Percentiles rank a stretch among this genome's conserved stretches.
phyloP scores from a whole-genome alignment of 164 flowering plant genomes.

The Magnolia sinica region DNA sequence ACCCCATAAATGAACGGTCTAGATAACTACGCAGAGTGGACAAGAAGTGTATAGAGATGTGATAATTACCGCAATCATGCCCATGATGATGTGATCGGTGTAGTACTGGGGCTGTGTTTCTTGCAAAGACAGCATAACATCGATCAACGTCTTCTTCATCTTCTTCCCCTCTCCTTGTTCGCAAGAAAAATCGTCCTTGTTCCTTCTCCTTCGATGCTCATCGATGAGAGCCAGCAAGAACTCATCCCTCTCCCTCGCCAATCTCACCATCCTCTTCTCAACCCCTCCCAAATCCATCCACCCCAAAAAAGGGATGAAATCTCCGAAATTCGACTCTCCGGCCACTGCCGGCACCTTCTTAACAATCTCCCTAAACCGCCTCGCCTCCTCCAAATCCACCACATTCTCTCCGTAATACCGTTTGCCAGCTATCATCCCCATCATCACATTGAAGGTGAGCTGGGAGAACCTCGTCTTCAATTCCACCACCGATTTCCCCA shows the following conservation, averaged over 20 bases:
- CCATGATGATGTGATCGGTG: not conserved
- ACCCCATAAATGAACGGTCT: too few relatives aligned
- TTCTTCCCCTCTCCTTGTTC: not conserved
- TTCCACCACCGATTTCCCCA: not conserved
- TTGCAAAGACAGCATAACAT: not conserved
- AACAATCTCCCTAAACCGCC: slow-evolving; percentile 7
- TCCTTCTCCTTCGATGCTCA: slow-evolving; percentile 6
- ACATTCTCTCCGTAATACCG: slow-evolving; percentile 27
- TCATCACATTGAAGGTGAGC: slow-evolving; percentile 30
- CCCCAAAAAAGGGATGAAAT: slow-evolving; percentile 11
- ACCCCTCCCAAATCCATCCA: slow-evolving; percentile 17
- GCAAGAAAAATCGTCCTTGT: not conserved
- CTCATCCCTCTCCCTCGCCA: slow-evolving; percentile 9
- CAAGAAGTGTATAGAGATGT: too few relatives aligned
- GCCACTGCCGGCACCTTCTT: slow-evolving; percentile 2
- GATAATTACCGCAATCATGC: not conserved
- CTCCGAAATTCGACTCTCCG: slow-evolving; percentile 9
- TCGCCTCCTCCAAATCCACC: slow-evolving; percentile 7
- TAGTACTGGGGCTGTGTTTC: not conserved
- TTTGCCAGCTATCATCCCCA: slow-evolving; percentile 47
- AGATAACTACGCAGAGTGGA: too few relatives aligned
- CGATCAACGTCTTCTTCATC: slow-evolving; percentile 8
- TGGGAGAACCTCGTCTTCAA: slow-evolving; percentile 28
- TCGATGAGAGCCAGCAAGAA: slow-evolving; percentile 12
- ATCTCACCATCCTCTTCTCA: slow-evolving; percentile 14